Evolutionary conservation across 2,329 filamentous ascomycete species (phyloP).

Genomic region (Thielaviopsis musarum): DNA sequence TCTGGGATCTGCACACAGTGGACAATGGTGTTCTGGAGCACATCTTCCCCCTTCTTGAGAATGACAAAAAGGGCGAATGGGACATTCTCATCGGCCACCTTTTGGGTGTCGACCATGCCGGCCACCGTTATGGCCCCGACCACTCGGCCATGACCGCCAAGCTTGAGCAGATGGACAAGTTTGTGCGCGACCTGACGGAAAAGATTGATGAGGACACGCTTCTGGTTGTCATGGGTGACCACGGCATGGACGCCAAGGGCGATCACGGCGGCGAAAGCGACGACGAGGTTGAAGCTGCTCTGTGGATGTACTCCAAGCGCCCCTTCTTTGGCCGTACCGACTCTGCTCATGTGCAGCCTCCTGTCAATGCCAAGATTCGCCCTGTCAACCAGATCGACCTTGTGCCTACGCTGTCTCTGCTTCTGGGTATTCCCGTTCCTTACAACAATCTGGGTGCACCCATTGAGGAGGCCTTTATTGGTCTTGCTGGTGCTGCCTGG

Average conservation of each 20-base stretch:
- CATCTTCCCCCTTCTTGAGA: conserved; percentile 64
- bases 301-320: conserved; percentile 97
- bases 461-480: conserved; percentile 84
- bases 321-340: conserved; percentile 66
- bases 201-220: conserved; percentile 71
- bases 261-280: conserved; percentile 98
- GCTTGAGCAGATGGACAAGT: conserved; percentile 73
- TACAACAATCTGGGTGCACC: conserved; percentile 90
- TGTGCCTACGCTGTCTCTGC: conserved; percentile 74
- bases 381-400: conserved; percentile 80
- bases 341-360: conserved; percentile 38
- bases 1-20: conserved; percentile 93
- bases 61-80: conserved; percentile 54
- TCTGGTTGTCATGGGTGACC: conserved; percentile 94
- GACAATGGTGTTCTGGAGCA: conserved; percentile 90
- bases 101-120: conserved; percentile 89
- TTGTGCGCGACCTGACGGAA: conserved; percentile 55
- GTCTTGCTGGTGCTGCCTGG: conserved; percentile 51
- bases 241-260: conserved; percentile 94
- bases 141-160: conserved; percentile 87
- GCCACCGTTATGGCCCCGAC: conserved; percentile 86
- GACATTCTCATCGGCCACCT: conserved; percentile 92
- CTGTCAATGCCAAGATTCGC: conserved; percentile 57
- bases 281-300: conserved; percentile 80
- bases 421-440: conserved; percentile 82